Evolutionary conservation across 1,139 yeast genomes (phyloP), one percentile per base, ranked within the genome.

Genomic region (Candida frijolesensis): DNA sequence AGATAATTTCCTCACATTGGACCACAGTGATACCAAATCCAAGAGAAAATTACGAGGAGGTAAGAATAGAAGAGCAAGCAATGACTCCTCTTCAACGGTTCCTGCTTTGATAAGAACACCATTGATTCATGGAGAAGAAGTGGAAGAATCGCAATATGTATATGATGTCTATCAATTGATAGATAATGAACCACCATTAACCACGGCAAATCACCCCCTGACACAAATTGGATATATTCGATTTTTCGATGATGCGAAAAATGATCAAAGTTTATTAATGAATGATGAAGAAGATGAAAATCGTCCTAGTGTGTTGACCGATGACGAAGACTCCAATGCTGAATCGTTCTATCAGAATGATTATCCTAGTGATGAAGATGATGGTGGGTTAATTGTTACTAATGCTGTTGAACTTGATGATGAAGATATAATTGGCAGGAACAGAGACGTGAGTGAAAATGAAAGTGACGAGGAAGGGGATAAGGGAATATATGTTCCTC

Each of bases 361-460:
- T 62, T 94, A 94, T 62, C 99, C 99, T 0, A 96, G 90, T 49
- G 96, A 90, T 61, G 97, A 89, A 59, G 94, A 87, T 60, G 89
- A 82, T 4, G 76, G 71, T 2, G 68, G 63, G 0, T 60, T 52
- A 38, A 54, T 56, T 42, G 59, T 57, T 12, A 25, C 35, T n/a
- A 58, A 55, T 39, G 25, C 35, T 7, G 38, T 29, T 14, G 12
- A 25, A 8, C 29, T 37, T 11, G 33, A 44, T 16, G 38, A 38
- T 14, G 12, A 19, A 19, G 22, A 16, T 11, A 59, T 54, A 32
- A 57, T 57, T 38, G 61, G 56, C 22, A 19, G 22, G 22, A 19
- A 19, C 4, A 19, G 22, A n/a, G 52, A 52, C 7, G 55, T n/a
- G n/a, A n/a, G 51, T 12, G 60, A 55, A 32, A 55, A 57, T 35